Evolutionary conservation across 192 early-diverging fungal species (phyloP).

Genomic region (Linnemannia schmuckeri): DNA sequence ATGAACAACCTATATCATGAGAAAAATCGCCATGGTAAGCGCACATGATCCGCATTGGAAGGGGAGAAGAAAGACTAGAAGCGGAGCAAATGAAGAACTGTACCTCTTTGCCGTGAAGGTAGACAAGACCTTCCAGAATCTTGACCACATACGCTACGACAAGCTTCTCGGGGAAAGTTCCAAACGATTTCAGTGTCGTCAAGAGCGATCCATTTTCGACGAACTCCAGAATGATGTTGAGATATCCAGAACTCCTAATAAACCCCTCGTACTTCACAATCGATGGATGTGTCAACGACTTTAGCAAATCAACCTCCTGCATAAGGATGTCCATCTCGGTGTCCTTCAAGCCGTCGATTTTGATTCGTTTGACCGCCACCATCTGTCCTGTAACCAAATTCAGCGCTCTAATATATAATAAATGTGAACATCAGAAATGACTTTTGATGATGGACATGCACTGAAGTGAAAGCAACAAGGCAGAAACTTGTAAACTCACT

Average conservation of each 20-base stretch:
- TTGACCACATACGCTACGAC: conserved; percentile 89
- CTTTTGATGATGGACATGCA: background rate
- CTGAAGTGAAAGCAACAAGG: no score
- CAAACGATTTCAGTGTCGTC: conserved; percentile 89
- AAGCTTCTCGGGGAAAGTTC: conserved; percentile 90
- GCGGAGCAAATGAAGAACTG: background rate
- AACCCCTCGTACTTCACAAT: conserved; percentile 91
- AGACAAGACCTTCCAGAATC: conserved; percentile 91
- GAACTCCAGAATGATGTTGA: conserved; percentile 91
- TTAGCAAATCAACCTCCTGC: conserved; percentile 89
- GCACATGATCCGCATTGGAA: background rate
- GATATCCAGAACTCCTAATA: conserved; percentile 74
- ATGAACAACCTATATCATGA: conserved; percentile 77
- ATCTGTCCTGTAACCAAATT: conserved; percentile 85
- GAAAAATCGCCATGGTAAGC: background rate
- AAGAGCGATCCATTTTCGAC: conserved; percentile 95
- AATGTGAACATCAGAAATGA: background rate
- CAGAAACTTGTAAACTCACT: conserved; percentile 45
- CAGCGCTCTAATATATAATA: conserved; percentile 66
- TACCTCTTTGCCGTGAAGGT: conserved; percentile 89
- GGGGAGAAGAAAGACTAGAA: no score
- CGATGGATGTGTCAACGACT: conserved; percentile 85
- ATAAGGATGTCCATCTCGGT: conserved; percentile 83
- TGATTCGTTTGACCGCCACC: conserved; percentile 90
- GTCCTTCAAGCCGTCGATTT: conserved; percentile 74